phyloP scores from a whole-genome alignment of 139 green algal genomes.

The Chlamydomonas schloesseri region DNA sequence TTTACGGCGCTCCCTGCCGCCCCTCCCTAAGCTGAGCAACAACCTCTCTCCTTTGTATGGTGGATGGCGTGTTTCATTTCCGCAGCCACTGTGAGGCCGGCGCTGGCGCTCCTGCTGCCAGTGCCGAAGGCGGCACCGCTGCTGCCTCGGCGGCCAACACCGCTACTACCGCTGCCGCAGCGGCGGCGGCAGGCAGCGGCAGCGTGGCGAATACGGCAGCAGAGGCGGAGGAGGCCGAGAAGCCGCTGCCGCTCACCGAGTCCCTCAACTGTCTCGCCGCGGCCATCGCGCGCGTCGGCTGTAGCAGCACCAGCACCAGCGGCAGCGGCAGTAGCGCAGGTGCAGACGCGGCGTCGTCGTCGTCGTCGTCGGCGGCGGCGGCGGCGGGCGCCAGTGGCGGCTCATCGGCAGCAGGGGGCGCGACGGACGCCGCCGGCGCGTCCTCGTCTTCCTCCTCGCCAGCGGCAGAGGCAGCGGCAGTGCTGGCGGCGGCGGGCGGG shows the following conservation, averaged over 20 bases:
- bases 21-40: too few relatives aligned
- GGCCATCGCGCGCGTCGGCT: conserved; percentile 16
- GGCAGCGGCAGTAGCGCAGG: not conserved
- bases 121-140: too few relatives aligned
- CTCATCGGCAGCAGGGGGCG: too few relatives aligned
- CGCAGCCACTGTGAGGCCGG: not conserved
- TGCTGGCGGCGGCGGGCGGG: not conserved
- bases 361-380: not conserved
- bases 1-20: too few relatives aligned
- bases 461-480: not conserved
- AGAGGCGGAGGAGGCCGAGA: not conserved
- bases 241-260: conserved; percentile 34
- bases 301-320: not conserved
- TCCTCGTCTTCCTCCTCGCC: too few relatives aligned
- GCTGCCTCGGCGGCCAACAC: too few relatives aligned
- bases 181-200: not conserved
- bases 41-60: too few relatives aligned
- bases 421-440: too few relatives aligned
- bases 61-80: too few relatives aligned
- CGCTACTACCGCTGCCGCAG: not conserved
- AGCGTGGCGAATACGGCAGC: not conserved
- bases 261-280: conserved; percentile 26
- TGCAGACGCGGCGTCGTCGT: too few relatives aligned
- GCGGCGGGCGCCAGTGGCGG: too few relatives aligned
- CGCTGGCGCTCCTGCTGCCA: not conserved